Evolutionary conservation across 306 rosid species (phyloP).

Genomic region (Quercus glauca): DNA sequence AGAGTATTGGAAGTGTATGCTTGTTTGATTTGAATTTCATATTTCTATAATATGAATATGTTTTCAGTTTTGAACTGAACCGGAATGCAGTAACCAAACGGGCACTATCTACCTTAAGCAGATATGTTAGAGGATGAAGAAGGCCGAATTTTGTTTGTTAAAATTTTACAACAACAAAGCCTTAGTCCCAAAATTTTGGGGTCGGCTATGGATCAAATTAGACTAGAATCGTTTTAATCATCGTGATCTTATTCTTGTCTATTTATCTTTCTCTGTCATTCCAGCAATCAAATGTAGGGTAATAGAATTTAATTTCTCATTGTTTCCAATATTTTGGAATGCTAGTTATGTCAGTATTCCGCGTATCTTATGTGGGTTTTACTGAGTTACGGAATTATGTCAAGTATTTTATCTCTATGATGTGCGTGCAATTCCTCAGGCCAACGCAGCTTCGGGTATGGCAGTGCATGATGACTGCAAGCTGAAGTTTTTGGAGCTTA

Average conservation of each 20-base stretch:
- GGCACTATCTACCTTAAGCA: not conserved
- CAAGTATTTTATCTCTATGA: not conserved
- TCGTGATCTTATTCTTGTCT: rapidly evolving
- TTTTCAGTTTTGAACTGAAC: too few species aligned
- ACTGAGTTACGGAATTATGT: not conserved
- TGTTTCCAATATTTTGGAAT: not conserved
- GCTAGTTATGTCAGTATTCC: not conserved
- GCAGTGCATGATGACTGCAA: conserved; percentile 85
- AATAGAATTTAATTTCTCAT: not conserved
- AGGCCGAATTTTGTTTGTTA: not conserved
- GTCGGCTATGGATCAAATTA: not conserved
- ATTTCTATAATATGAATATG: not conserved
- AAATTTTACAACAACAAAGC: too few species aligned
- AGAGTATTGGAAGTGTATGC: not conserved
- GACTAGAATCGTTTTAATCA: not conserved
- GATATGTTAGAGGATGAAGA: not conserved
- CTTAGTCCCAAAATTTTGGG: not conserved
- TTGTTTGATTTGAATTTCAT: not conserved
- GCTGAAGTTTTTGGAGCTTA: conserved; percentile 69
- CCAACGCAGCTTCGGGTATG: conserved; percentile 80
- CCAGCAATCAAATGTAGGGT: not conserved
- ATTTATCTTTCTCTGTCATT: not conserved
- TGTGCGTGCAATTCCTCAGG: conserved; percentile 35
- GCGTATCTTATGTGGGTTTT: not conserved
- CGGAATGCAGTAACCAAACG: too few species aligned